Percentiles rank a stretch among this genome's conserved stretches.
Conservation (phyloP, 352 stramenopile genomes). For the Pythium monospermum region DNA sequence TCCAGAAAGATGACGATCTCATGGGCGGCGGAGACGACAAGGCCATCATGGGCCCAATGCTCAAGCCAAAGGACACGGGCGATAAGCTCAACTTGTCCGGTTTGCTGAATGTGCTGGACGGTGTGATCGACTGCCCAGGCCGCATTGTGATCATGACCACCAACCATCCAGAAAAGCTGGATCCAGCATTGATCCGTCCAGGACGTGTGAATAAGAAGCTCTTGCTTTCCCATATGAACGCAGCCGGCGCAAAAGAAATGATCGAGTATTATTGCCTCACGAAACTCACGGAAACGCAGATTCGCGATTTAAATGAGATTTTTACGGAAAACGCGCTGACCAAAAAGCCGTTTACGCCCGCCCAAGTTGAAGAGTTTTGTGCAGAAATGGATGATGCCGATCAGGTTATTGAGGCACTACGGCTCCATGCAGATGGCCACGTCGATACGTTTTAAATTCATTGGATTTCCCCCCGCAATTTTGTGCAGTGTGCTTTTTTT, state of each 20-base stretch:
- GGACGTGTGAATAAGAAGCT: slow-evolving; percentile 66
- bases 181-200: slow-evolving; percentile 38
- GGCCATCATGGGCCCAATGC: slow-evolving; percentile 42
- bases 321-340: slow-evolving; percentile 6
- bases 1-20: slow-evolving; percentile 28
- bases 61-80: slow-evolving; percentile 30
- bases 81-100: slow-evolving; percentile 58
- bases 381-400: slow-evolving; percentile 27
- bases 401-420: slow-evolving; percentile 14
- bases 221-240: slow-evolving; percentile 36
- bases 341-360: slow-evolving; percentile 23
- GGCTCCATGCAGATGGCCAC: background rate
- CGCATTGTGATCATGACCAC: slow-evolving; percentile 87
- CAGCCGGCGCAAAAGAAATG: slow-evolving; percentile 22
- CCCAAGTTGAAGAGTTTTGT: slow-evolving; percentile 32
- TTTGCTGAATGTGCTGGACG: slow-evolving; percentile 82
- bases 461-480: no score
- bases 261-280: slow-evolving; percentile 36
- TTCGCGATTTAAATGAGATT: slow-evolving; percentile 8
- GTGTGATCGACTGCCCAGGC: slow-evolving; percentile 68
- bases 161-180: slow-evolving; percentile 88
- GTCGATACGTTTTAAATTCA: no score
- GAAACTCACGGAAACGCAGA: slow-evolving; percentile 13
- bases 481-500: no score
- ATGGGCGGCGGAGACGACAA: no score